Evolutionary conservation across 2,329 filamentous ascomycete genomes (phyloP).

Genomic region (Paraconiothyrium brasiliense): DNA sequence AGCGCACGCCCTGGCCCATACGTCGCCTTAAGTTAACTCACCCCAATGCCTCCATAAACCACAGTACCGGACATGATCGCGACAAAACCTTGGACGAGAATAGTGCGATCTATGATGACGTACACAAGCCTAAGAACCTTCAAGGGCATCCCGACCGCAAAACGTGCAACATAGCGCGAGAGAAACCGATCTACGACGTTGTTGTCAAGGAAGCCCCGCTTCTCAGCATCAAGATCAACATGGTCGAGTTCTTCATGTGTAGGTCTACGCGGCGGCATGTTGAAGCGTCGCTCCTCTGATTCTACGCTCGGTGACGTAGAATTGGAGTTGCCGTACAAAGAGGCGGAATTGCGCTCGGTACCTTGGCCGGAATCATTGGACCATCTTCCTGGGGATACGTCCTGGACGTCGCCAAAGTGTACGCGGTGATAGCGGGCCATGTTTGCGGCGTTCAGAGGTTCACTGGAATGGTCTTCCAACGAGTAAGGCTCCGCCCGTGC

Average conservation of each 20-base stretch:
- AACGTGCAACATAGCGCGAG: slow-evolving; percentile 62
- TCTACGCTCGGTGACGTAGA: slow-evolving; percentile 66
- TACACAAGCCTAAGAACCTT: slow-evolving; percentile 69
- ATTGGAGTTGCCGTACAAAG: slow-evolving; percentile 69
- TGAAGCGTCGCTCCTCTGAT: slow-evolving; percentile 50
- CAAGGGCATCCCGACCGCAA: slow-evolving; percentile 65
- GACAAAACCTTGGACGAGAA: slow-evolving; percentile 80
- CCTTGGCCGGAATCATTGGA: slow-evolving; percentile 66
- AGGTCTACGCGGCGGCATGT: slow-evolving; percentile 50
- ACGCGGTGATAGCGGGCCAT: slow-evolving; percentile 53
- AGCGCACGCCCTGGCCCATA: slow-evolving; percentile 16
- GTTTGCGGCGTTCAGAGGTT: slow-evolving; percentile 46
- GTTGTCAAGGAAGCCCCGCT: slow-evolving; percentile 57
- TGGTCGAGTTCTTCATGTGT: slow-evolving; percentile 56
- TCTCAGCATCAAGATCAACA: slow-evolving; percentile 58
- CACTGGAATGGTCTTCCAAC: slow-evolving; percentile 27
- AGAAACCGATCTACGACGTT: slow-evolving; percentile 62
- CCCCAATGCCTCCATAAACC: slow-evolving; percentile 84
- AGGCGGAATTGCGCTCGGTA: slow-evolving; percentile 74
- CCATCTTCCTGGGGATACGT: slow-evolving; percentile 42
- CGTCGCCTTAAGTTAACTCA: slow-evolving; percentile 58
- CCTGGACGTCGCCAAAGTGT: slow-evolving; percentile 35
- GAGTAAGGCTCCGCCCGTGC: slow-evolving; percentile 52
- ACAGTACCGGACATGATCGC: slow-evolving; percentile 76
- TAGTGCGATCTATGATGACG: slow-evolving; percentile 75